Base-by-base conservation (phyloP, 1,284 basidiomycete species). In the Inonotus obliquus region DNA sequence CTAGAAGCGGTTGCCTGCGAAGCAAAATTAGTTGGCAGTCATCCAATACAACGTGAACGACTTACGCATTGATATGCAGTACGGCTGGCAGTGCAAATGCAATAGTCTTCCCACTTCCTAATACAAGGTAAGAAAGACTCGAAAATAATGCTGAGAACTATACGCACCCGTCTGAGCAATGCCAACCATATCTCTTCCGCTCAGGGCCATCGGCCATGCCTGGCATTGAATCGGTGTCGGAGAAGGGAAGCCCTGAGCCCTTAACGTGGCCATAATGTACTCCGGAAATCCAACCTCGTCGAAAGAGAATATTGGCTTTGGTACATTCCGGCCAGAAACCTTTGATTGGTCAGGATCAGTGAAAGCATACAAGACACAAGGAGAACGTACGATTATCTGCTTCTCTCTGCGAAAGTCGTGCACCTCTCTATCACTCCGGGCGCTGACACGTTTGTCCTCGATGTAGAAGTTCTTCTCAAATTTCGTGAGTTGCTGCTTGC, bases 141-240 rank as follows among this genome's bases (percentile, higher is more conserved):
- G 1, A 39, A 35, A 55, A 11, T 21, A 11, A 14, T 37, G 21
- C 13, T 23, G 10, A 38, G 38, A 44, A 6, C 23, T 19, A 41
- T 9, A 47, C 59, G n/a, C 27, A 68, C 95, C 95, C 23, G 95
- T 98, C 75, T 96, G 94, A 54, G 96, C 95, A 70, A 99, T 95
- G 63, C 96, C 96, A 62, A 98, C 94, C 48, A 98, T 83, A 76
- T 98, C 96, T 67, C 94, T 86, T 67, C 96, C 96, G 65, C 84
- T 94, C n/a, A 98, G 79, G 10, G 95, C 95, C 92, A 98, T 97
- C 1, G 96, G 96, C 96, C 96, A 98, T 11, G 96, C 93, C 75
- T 99, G 96, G 71, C 94, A 96, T 75, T 99, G 96, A 72, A 99
- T 98, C 58, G 97, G 87, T 1, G 95, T 96, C 0, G 96, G 96